Percentiles rank a stretch among this genome's conserved stretches.
Conservation (phyloP, 768 basidiomycete genomes). For the Mycena amicta region DNA sequence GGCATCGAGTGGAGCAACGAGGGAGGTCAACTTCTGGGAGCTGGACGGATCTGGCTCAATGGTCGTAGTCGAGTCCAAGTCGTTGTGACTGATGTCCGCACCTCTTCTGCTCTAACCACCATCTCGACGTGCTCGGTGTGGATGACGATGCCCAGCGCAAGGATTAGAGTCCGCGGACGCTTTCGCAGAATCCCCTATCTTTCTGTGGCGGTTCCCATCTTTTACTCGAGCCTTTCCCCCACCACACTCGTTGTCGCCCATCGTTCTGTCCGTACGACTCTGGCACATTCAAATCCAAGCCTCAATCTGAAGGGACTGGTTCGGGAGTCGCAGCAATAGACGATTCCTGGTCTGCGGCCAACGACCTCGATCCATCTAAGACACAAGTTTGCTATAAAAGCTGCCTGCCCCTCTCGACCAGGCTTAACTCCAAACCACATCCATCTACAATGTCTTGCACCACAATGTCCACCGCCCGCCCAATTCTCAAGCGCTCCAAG, state of each 20-base stretch:
- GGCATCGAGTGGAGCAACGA: too few species aligned
- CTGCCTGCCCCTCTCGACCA: neutral
- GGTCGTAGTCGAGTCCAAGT: too few species aligned
- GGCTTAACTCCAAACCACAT: neutral
- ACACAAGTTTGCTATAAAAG: too few species aligned
- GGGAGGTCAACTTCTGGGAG: too few species aligned
- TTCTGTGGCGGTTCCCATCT: neutral
- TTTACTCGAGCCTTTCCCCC: neutral
- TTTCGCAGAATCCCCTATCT: too few species aligned
- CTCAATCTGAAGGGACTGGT: neutral
- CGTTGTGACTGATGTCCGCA: too few species aligned
- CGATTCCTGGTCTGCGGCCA: neutral
- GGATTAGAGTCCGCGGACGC: too few species aligned
- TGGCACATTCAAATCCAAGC: neutral
- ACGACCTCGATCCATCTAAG: too few species aligned
- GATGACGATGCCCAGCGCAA: too few species aligned
- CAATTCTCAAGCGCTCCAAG: neutral
- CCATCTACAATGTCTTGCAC: neutral
- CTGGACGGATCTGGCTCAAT: too few species aligned
- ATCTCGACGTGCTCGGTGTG: too few species aligned
- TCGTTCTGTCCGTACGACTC: neutral
- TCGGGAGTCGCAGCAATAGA: neutral
- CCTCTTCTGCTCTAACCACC: too few species aligned
- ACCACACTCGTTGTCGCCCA: neutral
- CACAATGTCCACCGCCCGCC: neutral